phyloP scores from a whole-genome alignment of 805 yeast genomes.

The Candida dajiaensis region DNA sequence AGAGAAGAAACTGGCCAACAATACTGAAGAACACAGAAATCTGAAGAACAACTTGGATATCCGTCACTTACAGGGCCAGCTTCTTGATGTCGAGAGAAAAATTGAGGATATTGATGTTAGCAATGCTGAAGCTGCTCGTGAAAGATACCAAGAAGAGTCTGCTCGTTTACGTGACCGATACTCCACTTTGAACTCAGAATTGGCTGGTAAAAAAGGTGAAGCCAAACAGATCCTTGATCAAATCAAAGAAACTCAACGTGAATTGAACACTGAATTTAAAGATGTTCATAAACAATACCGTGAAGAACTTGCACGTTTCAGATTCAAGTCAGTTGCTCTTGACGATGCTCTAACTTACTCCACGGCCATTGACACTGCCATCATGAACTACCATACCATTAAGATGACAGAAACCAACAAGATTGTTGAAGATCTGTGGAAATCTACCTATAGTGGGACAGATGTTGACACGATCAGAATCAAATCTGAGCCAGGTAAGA shows the following conservation, averaged over 20 bases:
- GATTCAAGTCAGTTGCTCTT: conserved; percentile 67
- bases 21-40: conserved; percentile 55
- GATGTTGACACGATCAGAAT: conserved; percentile 90
- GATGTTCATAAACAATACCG: conserved; percentile 60
- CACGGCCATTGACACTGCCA: conserved; percentile 85
- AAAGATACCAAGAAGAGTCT: conserved; percentile 55
- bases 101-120: conserved; percentile 43
- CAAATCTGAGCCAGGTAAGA: conserved; percentile 59
- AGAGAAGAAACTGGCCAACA: conserved; percentile 44
- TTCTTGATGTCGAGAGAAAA: conserved; percentile 30
- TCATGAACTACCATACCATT: conserved; percentile 83
- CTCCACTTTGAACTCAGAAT: conserved; percentile 51
- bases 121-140: conserved; percentile 56
- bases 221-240: conserved; percentile 77
- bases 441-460: conserved; percentile 87
- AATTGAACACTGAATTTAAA: conserved; percentile 64
- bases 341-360: conserved; percentile 79
- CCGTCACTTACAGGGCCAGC: conserved; percentile 36
- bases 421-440: conserved; percentile 89
- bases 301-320: conserved; percentile 67
- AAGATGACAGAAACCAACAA: conserved; percentile 92
- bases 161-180: conserved; percentile 41
- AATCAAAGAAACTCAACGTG: conserved; percentile 45
- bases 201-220: conserved; percentile 82
- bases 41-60: conserved; percentile 61